Evolutionary conservation across 371 early-diverging fungal species (phyloP), one percentile per base, ranked within the genome.

Genomic region (Cokeromyces recurvatus): DNA sequence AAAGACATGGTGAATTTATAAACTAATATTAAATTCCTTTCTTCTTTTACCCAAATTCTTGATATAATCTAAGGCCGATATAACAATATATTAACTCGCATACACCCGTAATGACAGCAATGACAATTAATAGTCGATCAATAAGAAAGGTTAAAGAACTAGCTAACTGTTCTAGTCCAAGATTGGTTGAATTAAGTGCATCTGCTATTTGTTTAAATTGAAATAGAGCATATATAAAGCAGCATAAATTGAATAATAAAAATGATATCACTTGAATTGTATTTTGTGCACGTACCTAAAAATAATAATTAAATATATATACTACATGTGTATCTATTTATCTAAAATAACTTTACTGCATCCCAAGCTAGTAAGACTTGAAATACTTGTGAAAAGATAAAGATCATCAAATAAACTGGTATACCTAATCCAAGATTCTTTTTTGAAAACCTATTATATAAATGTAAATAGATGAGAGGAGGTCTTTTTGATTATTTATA

Each of bases 201-300:
- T 66, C 69, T 49, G 54, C 50, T 15, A 75, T 64, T 53, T 75
- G 75, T 46, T 65, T 66, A 34, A 75, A 71, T 32, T 81, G 86
- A 56, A 95, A 91, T 24, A 88, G 75, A 4, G 87, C 78, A 57
- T 92, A 92, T 48, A 76, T 72, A 55, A 90, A 83, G 37, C 82
- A 82, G 63, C 83, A 85, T 22, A 86, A 38, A 59, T 92, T 87
- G 71, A 93, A 89, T 32, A 86, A 41, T 31, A 92, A 71, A 51
- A 90, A 84, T 3, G 85, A 89, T 51, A 92, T 84, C 27, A 93
- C 77, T 62, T 94, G 92, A 48, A 94, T 89, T 1, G 90, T 92
- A 66, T 95, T 94, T 64, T 86, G 78, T 36, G 81, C 76, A 31
- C 78, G 81, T 3, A 89, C 75, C 90, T 90, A 67, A 39, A 21